Percentiles rank a stretch among this genome's conserved stretches.
Conservation (phyloP, 2,329 filamentous ascomycete genomes). For the Paecilomyces sp. region DNA sequence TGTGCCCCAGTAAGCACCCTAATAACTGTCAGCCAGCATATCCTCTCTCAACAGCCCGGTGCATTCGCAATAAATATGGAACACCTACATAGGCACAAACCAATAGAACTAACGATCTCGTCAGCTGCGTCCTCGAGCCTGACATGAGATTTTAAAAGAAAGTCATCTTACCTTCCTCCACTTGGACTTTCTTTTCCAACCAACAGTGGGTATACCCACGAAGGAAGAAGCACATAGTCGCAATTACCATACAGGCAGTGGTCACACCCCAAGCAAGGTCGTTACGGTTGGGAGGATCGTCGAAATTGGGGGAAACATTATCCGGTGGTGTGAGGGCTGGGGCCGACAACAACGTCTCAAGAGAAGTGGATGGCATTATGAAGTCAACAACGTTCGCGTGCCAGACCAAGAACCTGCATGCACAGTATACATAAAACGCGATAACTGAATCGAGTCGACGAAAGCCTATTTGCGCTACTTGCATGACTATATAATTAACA, state of each 20-base stretch:
- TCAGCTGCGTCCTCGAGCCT: background rate
- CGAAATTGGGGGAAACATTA: background rate
- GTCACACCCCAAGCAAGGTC: background rate
- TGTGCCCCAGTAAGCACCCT: constrained; percentile 15
- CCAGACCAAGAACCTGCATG: background rate
- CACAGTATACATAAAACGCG: too few species aligned
- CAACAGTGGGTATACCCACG: background rate
- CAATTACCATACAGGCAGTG: background rate
- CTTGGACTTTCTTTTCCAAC: background rate
- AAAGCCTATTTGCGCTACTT: too few species aligned
- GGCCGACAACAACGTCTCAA: background rate
- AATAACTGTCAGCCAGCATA: background rate
- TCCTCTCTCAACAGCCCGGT: background rate
- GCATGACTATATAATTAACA: too few species aligned
- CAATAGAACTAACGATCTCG: background rate
- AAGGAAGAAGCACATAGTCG: background rate
- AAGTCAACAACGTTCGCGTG: background rate
- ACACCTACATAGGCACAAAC: background rate
- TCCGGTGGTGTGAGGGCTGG: background rate
- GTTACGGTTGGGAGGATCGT: background rate
- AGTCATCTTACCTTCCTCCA: background rate
- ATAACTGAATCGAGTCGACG: too few species aligned
- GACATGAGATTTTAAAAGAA: background rate
- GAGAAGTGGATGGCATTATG: background rate
- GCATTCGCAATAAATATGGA: background rate